Evolutionary conservation across 1,139 yeast species (phyloP).

Genomic region (Candida gigantensis): DNA sequence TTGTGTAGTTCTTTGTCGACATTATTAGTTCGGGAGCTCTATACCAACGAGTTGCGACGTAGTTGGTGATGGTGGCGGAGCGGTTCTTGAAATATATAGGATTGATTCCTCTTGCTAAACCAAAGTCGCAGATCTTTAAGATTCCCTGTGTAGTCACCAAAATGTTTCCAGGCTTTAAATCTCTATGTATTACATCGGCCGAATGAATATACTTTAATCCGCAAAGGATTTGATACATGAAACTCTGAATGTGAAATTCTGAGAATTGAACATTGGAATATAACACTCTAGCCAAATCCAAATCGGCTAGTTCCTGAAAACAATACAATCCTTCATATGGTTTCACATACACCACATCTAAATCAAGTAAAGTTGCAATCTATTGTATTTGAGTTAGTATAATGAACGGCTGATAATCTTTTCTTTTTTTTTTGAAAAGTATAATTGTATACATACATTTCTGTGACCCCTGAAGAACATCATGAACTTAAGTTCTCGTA

Average conservation of each 20-base stretch:
- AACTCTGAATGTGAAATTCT: slow-evolving; percentile 78
- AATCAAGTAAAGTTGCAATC: slow-evolving; percentile 71
- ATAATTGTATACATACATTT: slow-evolving; percentile 41
- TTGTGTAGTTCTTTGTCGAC: slow-evolving; percentile 53
- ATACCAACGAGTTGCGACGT: slow-evolving; percentile 96
- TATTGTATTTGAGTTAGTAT: slow-evolving; percentile 20
- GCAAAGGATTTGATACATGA: slow-evolving; percentile 75
- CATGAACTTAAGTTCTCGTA: slow-evolving; percentile 78
- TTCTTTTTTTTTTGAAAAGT: too few relatives aligned
- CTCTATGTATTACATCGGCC: slow-evolving; percentile 83
- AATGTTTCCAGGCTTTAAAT: slow-evolving; percentile 82
- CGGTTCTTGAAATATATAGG: slow-evolving; percentile 36
- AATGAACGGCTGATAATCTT: background rate
- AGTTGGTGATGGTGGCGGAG: slow-evolving; percentile 62
- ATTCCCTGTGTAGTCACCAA: slow-evolving; percentile 71
- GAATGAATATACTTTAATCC: slow-evolving; percentile 83
- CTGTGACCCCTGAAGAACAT: slow-evolving; percentile 78
- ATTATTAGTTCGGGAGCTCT: slow-evolving; percentile 89
- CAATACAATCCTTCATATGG: slow-evolving; percentile 88
- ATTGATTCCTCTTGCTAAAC: slow-evolving; percentile 76
- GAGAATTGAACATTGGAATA: slow-evolving; percentile 76
- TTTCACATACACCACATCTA: slow-evolving; percentile 62
- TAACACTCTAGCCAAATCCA: slow-evolving; percentile 76
- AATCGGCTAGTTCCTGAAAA: slow-evolving; percentile 74
- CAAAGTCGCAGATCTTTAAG: slow-evolving; percentile 84